These are phyloP conservation scores for Leavenworthia alabamica DNA, from an alignment of 345 rosid genomes.

Conservation along the genomic window DNA sequence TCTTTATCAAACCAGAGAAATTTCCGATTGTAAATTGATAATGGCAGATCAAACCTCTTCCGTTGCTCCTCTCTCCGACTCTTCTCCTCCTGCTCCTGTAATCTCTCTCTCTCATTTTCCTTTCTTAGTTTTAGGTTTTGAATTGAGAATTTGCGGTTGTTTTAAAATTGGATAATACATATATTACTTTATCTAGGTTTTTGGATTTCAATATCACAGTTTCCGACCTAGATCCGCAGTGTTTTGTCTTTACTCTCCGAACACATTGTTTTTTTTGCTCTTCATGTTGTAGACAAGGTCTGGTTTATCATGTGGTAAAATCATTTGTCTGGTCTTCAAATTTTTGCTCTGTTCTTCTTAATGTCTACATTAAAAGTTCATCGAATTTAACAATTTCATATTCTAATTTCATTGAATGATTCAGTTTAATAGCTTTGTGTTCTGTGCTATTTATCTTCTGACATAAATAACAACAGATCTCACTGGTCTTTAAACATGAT, in stretches of 20 bases:
- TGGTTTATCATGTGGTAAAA: too few relatives aligned
- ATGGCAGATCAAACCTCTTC: constrained; percentile 51
- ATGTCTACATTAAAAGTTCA: background rate
- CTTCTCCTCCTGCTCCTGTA: constrained; percentile 46
- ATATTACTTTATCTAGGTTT: background rate
- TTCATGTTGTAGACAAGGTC: background rate
- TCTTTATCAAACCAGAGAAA: background rate
- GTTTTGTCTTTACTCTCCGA: background rate
- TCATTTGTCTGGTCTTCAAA: background rate
- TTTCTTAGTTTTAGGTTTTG: background rate
- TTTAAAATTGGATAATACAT: background rate
- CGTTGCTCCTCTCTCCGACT: constrained; percentile 32
- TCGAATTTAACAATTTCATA: background rate
- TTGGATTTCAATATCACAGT: background rate
- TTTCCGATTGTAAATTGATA: background rate
- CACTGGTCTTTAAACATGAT: constrained; percentile 2
- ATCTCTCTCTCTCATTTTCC: background rate
- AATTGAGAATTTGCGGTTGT: background rate
- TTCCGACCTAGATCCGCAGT: constrained; percentile 19
- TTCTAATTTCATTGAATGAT: background rate
- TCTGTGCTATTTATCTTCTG: background rate
- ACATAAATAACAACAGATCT: background rate
- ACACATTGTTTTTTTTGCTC: background rate
- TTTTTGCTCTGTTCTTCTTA: background rate
- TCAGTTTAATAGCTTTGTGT: background rate